Conservation (phyloP, 1,139 yeast species). For the Pichia sp. region DNA sequence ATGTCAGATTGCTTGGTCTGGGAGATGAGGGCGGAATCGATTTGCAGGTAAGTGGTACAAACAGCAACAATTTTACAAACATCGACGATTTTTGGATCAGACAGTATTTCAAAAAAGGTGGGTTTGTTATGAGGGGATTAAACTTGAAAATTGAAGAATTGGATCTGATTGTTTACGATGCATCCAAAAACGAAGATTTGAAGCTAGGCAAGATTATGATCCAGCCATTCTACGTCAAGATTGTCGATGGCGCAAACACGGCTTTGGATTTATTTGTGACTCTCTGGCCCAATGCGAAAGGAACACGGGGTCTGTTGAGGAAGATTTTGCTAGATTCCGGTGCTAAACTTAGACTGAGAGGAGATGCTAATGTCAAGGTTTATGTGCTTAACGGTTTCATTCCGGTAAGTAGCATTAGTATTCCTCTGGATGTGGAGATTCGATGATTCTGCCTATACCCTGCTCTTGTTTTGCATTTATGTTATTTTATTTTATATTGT, state of each 20-base stretch:
- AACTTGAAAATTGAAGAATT: conserved; percentile 27
- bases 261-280: conserved; percentile 28
- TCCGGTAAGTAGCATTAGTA: conserved; percentile 30
- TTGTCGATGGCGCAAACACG: conserved; percentile 26
- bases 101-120: conserved; percentile 31
- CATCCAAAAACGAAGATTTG: conserved; percentile 19
- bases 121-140: conserved; percentile 23
- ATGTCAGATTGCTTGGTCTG: conserved; percentile 31
- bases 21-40: conserved; percentile 30
- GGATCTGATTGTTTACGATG: conserved; percentile 23
- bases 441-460: neutral
- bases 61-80: conserved; percentile 29
- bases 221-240: conserved; percentile 27
- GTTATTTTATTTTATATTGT: too few relatives aligned
- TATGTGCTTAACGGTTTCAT: conserved; percentile 30
- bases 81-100: conserved; percentile 28
- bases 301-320: conserved; percentile 32
- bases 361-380: conserved; percentile 31
- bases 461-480: neutral
- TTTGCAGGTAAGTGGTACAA: conserved; percentile 30
- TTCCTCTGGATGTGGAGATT: conserved; percentile 29
- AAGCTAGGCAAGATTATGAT: conserved; percentile 26
- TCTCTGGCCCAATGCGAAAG: conserved; percentile 31
- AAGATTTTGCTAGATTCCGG: conserved; percentile 30
- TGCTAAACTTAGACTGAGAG: conserved; percentile 30